Conservation (phyloP, 805 yeast species). For the Suhomyces kilbournensis region DNA sequence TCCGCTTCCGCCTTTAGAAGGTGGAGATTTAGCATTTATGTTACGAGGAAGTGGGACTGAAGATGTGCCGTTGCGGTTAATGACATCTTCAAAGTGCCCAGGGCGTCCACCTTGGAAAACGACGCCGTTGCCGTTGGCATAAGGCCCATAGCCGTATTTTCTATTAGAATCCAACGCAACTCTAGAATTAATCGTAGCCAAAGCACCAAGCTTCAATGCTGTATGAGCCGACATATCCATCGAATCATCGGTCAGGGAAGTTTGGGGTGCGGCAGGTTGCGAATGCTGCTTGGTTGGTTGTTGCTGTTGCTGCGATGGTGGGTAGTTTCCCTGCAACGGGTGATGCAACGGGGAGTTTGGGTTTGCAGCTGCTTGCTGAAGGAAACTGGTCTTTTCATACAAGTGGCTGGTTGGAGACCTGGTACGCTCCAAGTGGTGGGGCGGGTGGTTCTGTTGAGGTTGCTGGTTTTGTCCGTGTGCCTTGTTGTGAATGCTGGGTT, state of each 20-base stretch:
- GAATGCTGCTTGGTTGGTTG: constrained; percentile 13
- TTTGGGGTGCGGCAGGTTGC: constrained; percentile 4
- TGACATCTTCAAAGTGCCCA: constrained; percentile 29
- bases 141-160: constrained; percentile 17
- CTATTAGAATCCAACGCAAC: constrained; percentile 45
- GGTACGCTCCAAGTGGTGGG: constrained; percentile 29
- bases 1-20: background rate
- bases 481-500: constrained; percentile 24
- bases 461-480: constrained; percentile 17
- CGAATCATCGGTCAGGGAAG: constrained; percentile 17
- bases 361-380: constrained; percentile 31
- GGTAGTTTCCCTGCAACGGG: constrained; percentile 8
- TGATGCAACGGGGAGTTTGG: constrained; percentile 10
- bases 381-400: constrained; percentile 42
- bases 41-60: constrained; percentile 30
- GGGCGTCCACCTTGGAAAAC: constrained; percentile 7
- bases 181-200: constrained; percentile 60
- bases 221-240: constrained; percentile 30
- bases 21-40: constrained; percentile 9
- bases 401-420: constrained; percentile 41
- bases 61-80: constrained; percentile 33
- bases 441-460: constrained; percentile 8
- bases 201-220: constrained; percentile 62
- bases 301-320: constrained; percentile 2
- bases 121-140: constrained; percentile 3